A percentile compares a stretch with the other conserved stretches of the same genome.
phyloP scores from a whole-genome alignment of 495 filamentous ascomycete species.

The Hyaloscypha variabilis region DNA sequence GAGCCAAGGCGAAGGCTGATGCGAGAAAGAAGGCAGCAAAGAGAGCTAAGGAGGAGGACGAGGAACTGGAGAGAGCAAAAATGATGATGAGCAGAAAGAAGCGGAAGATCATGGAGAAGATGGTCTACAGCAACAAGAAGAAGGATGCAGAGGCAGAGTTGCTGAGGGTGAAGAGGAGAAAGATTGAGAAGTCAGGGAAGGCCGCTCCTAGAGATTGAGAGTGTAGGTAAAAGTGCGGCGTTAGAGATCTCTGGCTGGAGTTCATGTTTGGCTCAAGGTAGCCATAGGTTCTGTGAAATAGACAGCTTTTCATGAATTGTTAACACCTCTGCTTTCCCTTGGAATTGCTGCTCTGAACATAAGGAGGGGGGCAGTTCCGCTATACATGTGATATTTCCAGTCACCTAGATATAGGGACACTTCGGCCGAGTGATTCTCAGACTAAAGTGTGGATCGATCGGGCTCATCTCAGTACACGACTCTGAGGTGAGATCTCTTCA shows the following conservation, averaged over 20 bases:
- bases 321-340: too few relatives aligned
- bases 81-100: slow-evolving; percentile 94
- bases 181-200: slow-evolving; percentile 67
- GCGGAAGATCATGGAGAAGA: slow-evolving; percentile 87
- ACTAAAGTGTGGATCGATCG: too few relatives aligned
- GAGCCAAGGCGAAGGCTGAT: slow-evolving; percentile 62
- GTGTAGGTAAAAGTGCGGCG: slow-evolving; percentile 4
- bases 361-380: too few relatives aligned
- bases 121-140: slow-evolving; percentile 86
- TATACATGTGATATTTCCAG: too few relatives aligned
- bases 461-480: too few relatives aligned
- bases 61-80: slow-evolving; percentile 83
- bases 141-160: slow-evolving; percentile 73
- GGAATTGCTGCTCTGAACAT: too few relatives aligned
- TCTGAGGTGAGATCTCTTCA: too few relatives aligned
- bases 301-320: neutral
- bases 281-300: neutral
- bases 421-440: too few relatives aligned
- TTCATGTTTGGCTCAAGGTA: neutral
- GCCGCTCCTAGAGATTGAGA: slow-evolving; percentile 22
- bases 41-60: slow-evolving; percentile 73
- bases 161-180: slow-evolving; percentile 84
- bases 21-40: slow-evolving; percentile 69
- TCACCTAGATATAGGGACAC: too few relatives aligned
- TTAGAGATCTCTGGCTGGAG: neutral